Conservation (phyloP, 2,329 filamentous ascomycete species). For the Chaetomiaceae sp. region DNA sequence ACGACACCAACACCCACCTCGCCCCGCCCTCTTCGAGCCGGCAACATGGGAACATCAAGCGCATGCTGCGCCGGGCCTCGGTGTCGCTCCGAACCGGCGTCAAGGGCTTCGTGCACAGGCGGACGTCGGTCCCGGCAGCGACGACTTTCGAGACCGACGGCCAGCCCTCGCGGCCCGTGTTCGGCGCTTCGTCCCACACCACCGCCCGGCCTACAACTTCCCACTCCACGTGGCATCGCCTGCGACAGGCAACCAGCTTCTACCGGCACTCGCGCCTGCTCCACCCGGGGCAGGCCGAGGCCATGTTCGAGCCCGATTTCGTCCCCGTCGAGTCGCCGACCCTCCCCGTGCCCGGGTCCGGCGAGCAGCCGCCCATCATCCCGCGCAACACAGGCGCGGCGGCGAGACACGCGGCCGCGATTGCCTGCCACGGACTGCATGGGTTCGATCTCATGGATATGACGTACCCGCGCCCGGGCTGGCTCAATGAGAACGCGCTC, state of each 20-base stretch:
- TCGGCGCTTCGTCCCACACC: slow-evolving; percentile 16
- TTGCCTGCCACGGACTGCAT: slow-evolving; percentile 49
- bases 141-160: slow-evolving; percentile 26
- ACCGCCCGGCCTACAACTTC: slow-evolving; percentile 38
- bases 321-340: slow-evolving; percentile 35
- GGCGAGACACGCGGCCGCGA: slow-evolving; percentile 53
- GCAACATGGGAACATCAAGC: slow-evolving; percentile 37
- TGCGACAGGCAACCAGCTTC: slow-evolving; percentile 46
- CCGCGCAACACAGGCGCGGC: slow-evolving; percentile 54
- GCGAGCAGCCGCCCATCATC: slow-evolving; percentile 53
- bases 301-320: slow-evolving; percentile 21
- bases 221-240: slow-evolving; percentile 44
- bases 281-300: slow-evolving; percentile 35
- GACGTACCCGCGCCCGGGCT: slow-evolving; percentile 35
- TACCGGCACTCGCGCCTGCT: slow-evolving; percentile 42
- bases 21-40: slow-evolving; percentile 16
- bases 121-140: slow-evolving; percentile 36
- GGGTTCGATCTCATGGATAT: slow-evolving; percentile 21
- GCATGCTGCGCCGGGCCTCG: slow-evolving; percentile 50
- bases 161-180: slow-evolving; percentile 25
- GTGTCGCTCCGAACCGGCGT: slow-evolving; percentile 40
- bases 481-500: slow-evolving; percentile 43
- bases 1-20: neutral
- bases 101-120: slow-evolving; percentile 44
- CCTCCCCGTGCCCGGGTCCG: slow-evolving; percentile 43